These are phyloP conservation scores for Penicillium simplicissimum DNA, from an alignment of 495 filamentous ascomycete species.

Conservation along the genomic window DNA sequence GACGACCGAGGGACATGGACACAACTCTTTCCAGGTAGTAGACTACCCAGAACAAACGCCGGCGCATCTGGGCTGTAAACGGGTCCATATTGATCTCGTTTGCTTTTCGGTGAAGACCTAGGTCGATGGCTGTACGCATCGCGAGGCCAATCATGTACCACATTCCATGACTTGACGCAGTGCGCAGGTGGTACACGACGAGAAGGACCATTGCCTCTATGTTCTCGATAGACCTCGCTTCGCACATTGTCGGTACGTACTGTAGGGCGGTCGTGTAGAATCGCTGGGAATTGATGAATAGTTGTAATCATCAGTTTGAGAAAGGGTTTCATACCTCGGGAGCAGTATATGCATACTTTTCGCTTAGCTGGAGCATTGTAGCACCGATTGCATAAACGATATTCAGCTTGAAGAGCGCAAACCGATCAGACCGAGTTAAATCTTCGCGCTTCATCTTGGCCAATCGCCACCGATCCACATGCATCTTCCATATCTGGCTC, in stretches of 20 bases:
- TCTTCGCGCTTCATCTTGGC: slow-evolving; percentile 44
- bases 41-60: slow-evolving; percentile 55
- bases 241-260: slow-evolving; percentile 51
- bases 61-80: slow-evolving; percentile 50
- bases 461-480: slow-evolving; percentile 46
- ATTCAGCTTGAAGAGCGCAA: slow-evolving; percentile 54
- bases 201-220: slow-evolving; percentile 58
- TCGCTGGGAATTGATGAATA: slow-evolving; percentile 28
- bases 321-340: slow-evolving; percentile 37
- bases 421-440: slow-evolving; percentile 41
- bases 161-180: slow-evolving; percentile 52
- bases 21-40: slow-evolving; percentile 55
- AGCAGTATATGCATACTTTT: slow-evolving; percentile 46
- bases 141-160: slow-evolving; percentile 60
- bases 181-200: slow-evolving; percentile 54
- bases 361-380: slow-evolving; percentile 49
- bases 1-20: slow-evolving; percentile 52
- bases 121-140: slow-evolving; percentile 55
- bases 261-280: slow-evolving; percentile 53
- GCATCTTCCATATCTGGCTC: slow-evolving; percentile 45
- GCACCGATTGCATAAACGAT: slow-evolving; percentile 55
- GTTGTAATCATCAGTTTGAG: not conserved
- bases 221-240: slow-evolving; percentile 52
- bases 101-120: slow-evolving; percentile 52
- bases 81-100: slow-evolving; percentile 49